Evolutionary conservation across 768 basidiomycete genomes (phyloP), one percentile per base, ranked within the genome.

Genomic region (Tylopilus cervinicoccineus): DNA sequence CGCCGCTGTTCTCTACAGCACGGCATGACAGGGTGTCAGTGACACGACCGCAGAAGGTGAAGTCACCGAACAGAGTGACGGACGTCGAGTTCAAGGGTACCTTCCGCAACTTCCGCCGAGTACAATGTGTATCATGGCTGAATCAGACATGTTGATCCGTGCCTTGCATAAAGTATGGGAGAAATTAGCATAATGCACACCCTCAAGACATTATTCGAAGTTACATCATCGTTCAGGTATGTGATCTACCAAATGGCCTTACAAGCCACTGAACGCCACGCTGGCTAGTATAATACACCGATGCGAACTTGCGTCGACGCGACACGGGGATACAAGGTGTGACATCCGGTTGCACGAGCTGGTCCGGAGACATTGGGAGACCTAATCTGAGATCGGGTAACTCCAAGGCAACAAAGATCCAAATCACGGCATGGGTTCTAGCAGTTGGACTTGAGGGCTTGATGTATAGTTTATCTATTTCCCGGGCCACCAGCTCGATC

Each of bases 31-130:
- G 56, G 74, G 74, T 10, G 53, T 56, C 16, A 67, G 79, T 50
- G 77, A 78, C 2, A 70, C 79, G 19, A 77, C 80, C 52, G 79
- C 75, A 12, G 79, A 80, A 58, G 77, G 76, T 19, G 63, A 72
- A 10, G 71, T 69, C 52, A 65, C 66, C 9, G 59, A 52, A 6
- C 53, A 54, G 7, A 70, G 78, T 47, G 72, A 77, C 46, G 77
- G 69, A 64, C 6, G 72, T 77, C 23, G 76, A 77, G 7, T 79
- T 79, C 63, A 80, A 80, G 67, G 72, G 79, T 75, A 12, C 16
- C 58, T 53, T 14, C 3, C 11, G n/a, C n/a, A n/a, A n/a, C n/a
- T n/a, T n/a, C n/a, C n/a, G n/a, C n/a, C n/a, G n/a, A n/a, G n/a
- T n/a, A n/a, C n/a, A n/a, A n/a, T n/a, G n/a, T n/a, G n/a, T n/a